These are phyloP conservation scores for Apiotrichum sp. DNA, from an alignment of 1,284 basidiomycete species.

Conservation along the genomic window DNA sequence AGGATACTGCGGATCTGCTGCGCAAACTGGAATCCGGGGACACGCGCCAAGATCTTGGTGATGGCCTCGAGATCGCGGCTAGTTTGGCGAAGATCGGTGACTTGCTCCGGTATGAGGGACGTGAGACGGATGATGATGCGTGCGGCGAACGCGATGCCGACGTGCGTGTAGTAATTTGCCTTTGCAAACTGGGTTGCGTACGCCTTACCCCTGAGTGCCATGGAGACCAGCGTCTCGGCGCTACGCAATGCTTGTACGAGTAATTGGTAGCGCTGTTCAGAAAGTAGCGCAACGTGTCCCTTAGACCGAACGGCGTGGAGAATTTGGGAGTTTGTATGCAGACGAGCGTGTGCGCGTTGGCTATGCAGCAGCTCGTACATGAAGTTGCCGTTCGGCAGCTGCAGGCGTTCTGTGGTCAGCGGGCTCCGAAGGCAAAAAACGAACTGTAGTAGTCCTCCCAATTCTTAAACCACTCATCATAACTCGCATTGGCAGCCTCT, in stretches of 20 bases:
- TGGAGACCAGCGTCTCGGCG: conserved; percentile 26
- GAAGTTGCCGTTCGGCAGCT: conserved; percentile 9
- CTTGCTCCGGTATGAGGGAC: conserved; percentile 32
- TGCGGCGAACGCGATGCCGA: conserved; percentile 36
- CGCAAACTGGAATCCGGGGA: conserved; percentile 40
- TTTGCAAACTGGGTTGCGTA: conserved; percentile 25
- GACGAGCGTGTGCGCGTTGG: conserved; percentile 18
- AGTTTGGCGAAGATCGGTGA: conserved; percentile 29
- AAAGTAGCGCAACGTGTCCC: conserved; percentile 23
- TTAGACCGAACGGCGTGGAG: conserved; percentile 27
- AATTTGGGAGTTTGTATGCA: conserved; percentile 31
- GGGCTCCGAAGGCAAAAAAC: background rate
- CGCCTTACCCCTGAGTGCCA: conserved; percentile 22
- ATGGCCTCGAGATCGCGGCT: conserved; percentile 39
- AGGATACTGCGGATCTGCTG: conserved; percentile 33
- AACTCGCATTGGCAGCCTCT: conserved; percentile 30
- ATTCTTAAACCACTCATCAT: conserved; percentile 37
- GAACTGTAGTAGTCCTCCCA: conserved; percentile 39
- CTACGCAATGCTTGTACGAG: conserved; percentile 24
- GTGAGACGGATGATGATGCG: conserved; percentile 38
- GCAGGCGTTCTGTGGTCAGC: conserved; percentile 2
- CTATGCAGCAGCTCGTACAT: conserved; percentile 14
- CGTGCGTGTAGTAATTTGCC: conserved; percentile 25
- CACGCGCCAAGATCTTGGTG: conserved; percentile 27
- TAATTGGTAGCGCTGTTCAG: conserved; percentile 18